A percentile compares a stretch with the other conserved stretches of the same genome.
These are phyloP conservation scores for Lojkania enalia DNA, from an alignment of 2,329 filamentous ascomycete species.

Conservation along the genomic window DNA sequence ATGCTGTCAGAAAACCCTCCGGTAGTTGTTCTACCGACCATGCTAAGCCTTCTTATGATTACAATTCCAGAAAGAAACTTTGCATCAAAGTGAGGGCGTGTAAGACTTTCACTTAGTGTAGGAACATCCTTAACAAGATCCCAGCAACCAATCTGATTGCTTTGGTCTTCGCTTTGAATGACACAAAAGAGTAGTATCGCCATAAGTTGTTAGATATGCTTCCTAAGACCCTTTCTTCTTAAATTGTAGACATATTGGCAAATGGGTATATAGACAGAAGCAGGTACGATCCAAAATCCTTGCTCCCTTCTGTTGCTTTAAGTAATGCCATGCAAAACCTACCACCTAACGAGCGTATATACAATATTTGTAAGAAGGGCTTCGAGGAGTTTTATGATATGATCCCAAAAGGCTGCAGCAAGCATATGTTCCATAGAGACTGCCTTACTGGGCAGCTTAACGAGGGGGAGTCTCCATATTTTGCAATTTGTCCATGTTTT, in stretches of 20 bases:
- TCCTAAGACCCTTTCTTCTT: conserved; percentile 1
- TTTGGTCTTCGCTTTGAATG: conserved; percentile 2
- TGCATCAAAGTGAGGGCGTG: neutral
- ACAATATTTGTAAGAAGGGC: conserved; percentile 2
- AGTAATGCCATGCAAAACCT: conserved; percentile 1
- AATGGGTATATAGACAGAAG: conserved; percentile 4
- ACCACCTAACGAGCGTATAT: neutral
- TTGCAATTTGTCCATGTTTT: conserved; percentile 1
- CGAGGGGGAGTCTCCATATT: neutral
- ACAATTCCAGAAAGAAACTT: neutral
- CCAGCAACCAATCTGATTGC: neutral
- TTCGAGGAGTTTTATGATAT: conserved; percentile 5
- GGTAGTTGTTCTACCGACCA: neutral
- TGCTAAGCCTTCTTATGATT: neutral
- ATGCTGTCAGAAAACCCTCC: neutral
- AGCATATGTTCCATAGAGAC: neutral
- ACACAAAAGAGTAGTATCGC: neutral
- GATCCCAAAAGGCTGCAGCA: conserved; percentile 2
- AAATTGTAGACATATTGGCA: conserved; percentile 1
- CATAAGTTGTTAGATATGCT: conserved; percentile 5
- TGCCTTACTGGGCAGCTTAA: neutral
- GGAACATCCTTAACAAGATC: neutral
- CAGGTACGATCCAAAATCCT: conserved; percentile 2
- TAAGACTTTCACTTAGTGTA: neutral
- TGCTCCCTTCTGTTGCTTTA: conserved; percentile 1